Percentiles rank a stretch among this genome's conserved stretches.
Conservation (phyloP, 2,329 filamentous ascomycete genomes). For the Leptographium galeiforme region DNA sequence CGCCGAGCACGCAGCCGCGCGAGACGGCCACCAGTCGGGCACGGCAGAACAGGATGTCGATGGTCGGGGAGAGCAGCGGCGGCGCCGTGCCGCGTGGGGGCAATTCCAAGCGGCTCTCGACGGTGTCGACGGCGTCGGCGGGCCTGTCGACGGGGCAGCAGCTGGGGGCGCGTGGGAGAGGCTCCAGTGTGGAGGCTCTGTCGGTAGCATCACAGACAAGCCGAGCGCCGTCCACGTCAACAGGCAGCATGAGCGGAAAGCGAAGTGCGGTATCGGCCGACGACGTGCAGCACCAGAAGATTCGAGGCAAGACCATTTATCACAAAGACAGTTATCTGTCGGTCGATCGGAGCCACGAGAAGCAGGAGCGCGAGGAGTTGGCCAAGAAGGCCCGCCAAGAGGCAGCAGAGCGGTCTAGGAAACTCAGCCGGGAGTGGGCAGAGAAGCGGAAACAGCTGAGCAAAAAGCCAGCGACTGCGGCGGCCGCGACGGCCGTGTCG, state of each 20-base stretch:
- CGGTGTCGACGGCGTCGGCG: constrained; percentile 1
- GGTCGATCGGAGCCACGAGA: constrained; percentile 37
- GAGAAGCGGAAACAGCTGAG: constrained; percentile 21
- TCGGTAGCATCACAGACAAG: constrained; percentile 14
- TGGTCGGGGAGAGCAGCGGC: background rate
- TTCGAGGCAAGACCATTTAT: constrained; percentile 40
- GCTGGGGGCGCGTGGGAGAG: background rate
- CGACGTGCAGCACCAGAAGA: constrained; percentile 35
- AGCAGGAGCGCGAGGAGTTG: constrained; percentile 37
- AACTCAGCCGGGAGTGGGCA: constrained; percentile 48
- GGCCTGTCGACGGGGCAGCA: background rate
- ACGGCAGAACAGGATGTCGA: constrained; percentile 29
- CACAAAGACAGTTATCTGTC: constrained; percentile 35
- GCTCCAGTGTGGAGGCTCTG: constrained; percentile 17
- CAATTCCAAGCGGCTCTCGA: constrained; percentile 15
- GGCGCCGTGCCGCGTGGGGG: background rate
- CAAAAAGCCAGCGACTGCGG: constrained; percentile 2
- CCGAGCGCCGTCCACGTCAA: constrained; percentile 32
- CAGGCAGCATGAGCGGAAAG: constrained; percentile 28
- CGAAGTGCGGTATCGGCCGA: constrained; percentile 36
- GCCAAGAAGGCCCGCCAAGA: constrained; percentile 43
- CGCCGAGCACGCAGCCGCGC: constrained; percentile 31
- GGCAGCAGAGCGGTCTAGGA: constrained; percentile 47
- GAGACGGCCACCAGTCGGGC: constrained; percentile 45
- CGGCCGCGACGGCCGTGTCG: background rate